Conservation (phyloP, 179 eudicot species). For the Actinidia arguta region DNA sequence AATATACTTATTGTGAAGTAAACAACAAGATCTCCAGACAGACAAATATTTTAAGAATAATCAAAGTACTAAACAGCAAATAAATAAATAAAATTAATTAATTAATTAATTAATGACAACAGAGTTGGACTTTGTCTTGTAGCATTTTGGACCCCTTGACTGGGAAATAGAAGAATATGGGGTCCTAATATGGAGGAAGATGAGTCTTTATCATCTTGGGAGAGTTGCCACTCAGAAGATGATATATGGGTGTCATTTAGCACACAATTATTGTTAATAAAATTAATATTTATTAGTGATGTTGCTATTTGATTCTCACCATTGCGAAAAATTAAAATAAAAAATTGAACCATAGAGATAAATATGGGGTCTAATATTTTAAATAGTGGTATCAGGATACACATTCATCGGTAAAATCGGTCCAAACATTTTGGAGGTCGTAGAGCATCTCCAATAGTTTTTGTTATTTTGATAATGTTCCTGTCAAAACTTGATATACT, state of each 20-base stretch:
- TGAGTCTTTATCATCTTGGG: background rate
- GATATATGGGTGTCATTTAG: slow-evolving; percentile 10
- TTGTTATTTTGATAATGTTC: too few species aligned
- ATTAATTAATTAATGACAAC: background rate
- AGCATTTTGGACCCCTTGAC: slow-evolving; percentile 11
- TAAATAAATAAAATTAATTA: background rate
- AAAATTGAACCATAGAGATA: background rate
- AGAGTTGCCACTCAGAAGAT: background rate
- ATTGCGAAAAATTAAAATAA: background rate
- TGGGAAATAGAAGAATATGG: background rate
- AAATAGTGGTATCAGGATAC: too few species aligned
- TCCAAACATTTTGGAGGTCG: too few species aligned
- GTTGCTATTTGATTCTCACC: background rate
- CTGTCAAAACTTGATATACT: too few species aligned
- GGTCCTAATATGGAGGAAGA: slow-evolving; percentile 1
- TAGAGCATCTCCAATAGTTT: too few species aligned
- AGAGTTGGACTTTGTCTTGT: background rate
- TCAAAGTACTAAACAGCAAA: background rate
- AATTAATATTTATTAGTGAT: background rate
- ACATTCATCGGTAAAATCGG: too few species aligned
- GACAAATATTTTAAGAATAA: too few species aligned
- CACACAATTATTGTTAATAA: background rate
- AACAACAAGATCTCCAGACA: slow-evolving; percentile 20
- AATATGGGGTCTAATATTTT: too few species aligned
- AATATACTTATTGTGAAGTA: background rate